phyloP scores from a whole-genome alignment of 2,329 filamentous ascomycete genomes.

The Pseudophaeomoniella oleicola region DNA sequence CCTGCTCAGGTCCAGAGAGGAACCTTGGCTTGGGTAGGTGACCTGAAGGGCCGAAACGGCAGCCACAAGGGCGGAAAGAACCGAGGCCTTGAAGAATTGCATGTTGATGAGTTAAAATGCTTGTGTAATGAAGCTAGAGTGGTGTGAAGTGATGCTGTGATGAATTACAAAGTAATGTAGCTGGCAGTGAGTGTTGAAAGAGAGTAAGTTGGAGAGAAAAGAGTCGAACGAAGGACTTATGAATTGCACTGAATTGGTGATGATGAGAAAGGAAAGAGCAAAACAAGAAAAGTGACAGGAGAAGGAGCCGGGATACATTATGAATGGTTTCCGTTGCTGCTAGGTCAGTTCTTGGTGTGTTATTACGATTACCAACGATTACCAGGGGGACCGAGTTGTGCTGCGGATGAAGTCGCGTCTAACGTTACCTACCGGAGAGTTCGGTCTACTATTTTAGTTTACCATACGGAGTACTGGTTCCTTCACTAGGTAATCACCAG shows the following conservation, averaged over 20 bases:
- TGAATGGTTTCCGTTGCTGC: too few species aligned
- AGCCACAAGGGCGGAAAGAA: conserved; percentile 1
- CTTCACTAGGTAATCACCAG: too few species aligned
- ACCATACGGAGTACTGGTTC: too few species aligned
- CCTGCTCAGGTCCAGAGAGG: conserved; percentile 21
- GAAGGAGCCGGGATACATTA: too few species aligned
- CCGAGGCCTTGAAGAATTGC: neutral
- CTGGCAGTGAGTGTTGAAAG: neutral
- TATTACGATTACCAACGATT: too few species aligned
- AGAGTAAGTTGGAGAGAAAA: neutral
- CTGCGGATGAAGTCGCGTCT: too few species aligned
- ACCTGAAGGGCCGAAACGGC: conserved; percentile 8
- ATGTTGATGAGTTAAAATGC: neutral
- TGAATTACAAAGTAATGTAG: neutral
- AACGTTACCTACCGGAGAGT: too few species aligned
- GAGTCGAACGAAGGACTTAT: neutral
- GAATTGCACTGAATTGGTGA: neutral
- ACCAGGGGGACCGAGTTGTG: too few species aligned
- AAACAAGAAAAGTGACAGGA: conserved; percentile 1
- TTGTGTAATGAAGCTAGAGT: neutral
- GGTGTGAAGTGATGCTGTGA: too few species aligned
- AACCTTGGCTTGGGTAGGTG: conserved; percentile 17
- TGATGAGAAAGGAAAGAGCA: neutral
- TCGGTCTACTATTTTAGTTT: too few species aligned
- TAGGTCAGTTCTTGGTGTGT: too few species aligned